These are phyloP conservation scores for Fusarium palustre DNA, from an alignment of 2,329 filamentous ascomycete species.

Conservation along the genomic window DNA sequence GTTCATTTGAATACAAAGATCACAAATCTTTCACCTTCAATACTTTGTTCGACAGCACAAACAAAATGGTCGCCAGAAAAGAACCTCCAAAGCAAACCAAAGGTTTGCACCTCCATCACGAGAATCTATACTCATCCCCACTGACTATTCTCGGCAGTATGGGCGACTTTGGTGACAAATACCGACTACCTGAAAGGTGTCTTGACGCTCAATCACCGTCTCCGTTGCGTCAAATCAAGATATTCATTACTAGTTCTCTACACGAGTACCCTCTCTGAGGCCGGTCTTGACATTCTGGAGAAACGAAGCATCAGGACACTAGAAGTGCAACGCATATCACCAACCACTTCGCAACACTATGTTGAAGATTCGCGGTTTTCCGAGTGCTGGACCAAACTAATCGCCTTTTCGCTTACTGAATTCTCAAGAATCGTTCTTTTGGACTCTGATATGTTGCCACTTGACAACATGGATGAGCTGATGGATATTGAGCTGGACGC, in stretches of 20 bases:
- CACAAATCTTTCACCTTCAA: not conserved
- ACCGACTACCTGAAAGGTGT: conserved; percentile 22
- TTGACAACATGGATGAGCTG: conserved; percentile 28
- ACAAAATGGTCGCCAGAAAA: not conserved
- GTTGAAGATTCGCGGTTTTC: not conserved
- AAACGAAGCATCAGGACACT: not conserved
- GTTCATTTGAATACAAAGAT: not conserved
- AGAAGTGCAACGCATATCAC: not conserved
- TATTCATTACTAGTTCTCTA: conserved; percentile 9
- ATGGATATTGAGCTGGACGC: conserved; percentile 14
- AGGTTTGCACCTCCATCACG: fast-evolving
- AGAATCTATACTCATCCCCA: fast-evolving
- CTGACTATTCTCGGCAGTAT: conserved; percentile 4
- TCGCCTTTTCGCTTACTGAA: conserved; percentile 1
- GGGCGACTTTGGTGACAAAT: conserved; percentile 29
- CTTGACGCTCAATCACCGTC: conserved; percentile 13
- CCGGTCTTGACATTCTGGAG: not conserved
- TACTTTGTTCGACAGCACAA: fast-evolving
- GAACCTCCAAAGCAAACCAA: not conserved
- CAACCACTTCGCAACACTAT: conserved; percentile 1
- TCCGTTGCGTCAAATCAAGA: conserved; percentile 11
- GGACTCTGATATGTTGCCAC: conserved; percentile 18
- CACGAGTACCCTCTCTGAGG: not conserved
- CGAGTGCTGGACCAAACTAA: conserved; percentile 6
- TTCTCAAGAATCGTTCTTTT: conserved; percentile 19